Conservation (phyloP, 2,329 filamentous ascomycete genomes). For the Diaporthe vaccinii region DNA sequence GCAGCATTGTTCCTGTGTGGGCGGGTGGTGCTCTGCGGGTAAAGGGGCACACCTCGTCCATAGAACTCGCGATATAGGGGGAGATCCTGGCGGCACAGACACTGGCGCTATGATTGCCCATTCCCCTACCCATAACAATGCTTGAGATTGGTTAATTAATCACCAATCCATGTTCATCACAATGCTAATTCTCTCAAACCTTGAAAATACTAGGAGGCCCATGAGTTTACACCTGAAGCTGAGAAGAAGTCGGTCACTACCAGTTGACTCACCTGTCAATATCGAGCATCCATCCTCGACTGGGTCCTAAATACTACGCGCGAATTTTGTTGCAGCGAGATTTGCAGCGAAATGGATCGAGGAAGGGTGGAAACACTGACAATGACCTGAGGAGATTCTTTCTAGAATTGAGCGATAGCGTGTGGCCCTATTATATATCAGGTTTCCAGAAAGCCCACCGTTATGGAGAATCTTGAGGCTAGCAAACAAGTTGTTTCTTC, state of each 20-base stretch:
- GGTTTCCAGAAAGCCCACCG: not conserved
- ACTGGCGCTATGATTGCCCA: not conserved
- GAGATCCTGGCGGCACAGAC: not conserved
- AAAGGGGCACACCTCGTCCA: not conserved
- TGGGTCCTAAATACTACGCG: not conserved
- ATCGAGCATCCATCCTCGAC: no score
- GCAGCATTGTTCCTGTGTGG: not conserved
- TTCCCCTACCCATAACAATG: not conserved
- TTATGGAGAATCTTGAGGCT: not conserved
- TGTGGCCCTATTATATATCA: not conserved
- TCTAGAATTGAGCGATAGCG: not conserved
- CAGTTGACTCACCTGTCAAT: no score
- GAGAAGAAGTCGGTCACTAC: not conserved
- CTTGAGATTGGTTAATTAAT: not conserved
- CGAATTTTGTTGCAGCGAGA: not conserved
- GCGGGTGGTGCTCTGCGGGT: not conserved
- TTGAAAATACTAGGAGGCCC: not conserved
- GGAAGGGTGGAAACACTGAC: not conserved
- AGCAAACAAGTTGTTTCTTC: not conserved
- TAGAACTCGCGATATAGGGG: not conserved
- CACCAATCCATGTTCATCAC: not conserved
- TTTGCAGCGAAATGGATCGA: not conserved
- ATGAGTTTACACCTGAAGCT: not conserved
- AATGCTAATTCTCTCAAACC: not conserved
- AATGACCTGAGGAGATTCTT: not conserved